phyloP scores from a whole-genome alignment of 352 stramenopile genomes.

The Phytopythium litorale region DNA sequence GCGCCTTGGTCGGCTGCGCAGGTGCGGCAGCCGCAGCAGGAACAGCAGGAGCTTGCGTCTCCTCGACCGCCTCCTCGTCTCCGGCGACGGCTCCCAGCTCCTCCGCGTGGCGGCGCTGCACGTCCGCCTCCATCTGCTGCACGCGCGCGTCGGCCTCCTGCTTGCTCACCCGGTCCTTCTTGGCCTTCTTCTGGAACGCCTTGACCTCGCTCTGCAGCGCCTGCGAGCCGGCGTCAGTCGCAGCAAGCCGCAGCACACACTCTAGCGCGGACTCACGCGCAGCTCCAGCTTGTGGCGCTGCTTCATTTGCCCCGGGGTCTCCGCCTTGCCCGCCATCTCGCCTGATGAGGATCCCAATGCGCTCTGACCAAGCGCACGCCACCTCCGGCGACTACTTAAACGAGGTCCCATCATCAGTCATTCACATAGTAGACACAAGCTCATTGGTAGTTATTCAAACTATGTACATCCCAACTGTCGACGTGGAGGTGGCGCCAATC shows the following conservation, averaged over 20 bases:
- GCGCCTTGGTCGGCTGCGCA: slow-evolving; percentile 57
- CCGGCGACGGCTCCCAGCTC: slow-evolving; percentile 42
- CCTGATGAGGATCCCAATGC: background rate
- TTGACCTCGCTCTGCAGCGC: slow-evolving; percentile 79
- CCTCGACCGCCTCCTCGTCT: slow-evolving; percentile 7
- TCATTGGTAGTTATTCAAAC: background rate
- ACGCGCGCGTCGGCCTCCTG: slow-evolving; percentile 65
- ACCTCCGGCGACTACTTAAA: background rate
- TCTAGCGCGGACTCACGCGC: slow-evolving; percentile 37
- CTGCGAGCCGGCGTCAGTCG: slow-evolving; percentile 19
- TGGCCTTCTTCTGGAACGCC: slow-evolving; percentile 80
- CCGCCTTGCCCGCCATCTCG: slow-evolving; percentile 43
- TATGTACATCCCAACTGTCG: background rate
- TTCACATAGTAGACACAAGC: background rate
- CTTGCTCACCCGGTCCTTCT: slow-evolving; percentile 79
- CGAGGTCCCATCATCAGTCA: background rate
- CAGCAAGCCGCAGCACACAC: no score
- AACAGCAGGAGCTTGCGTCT: slow-evolving; percentile 3
- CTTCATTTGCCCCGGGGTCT: slow-evolving; percentile 79
- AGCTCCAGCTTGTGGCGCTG: slow-evolving; percentile 86
- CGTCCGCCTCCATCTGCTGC: slow-evolving; percentile 45
- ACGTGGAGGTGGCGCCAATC: no score
- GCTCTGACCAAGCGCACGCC: background rate
- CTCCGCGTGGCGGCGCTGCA: slow-evolving; percentile 50
- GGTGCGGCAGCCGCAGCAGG: slow-evolving; percentile 11